These are phyloP conservation scores for Calonectria leucothoes DNA, from an alignment of 2,329 filamentous ascomycete genomes.

Conservation along the genomic window DNA sequence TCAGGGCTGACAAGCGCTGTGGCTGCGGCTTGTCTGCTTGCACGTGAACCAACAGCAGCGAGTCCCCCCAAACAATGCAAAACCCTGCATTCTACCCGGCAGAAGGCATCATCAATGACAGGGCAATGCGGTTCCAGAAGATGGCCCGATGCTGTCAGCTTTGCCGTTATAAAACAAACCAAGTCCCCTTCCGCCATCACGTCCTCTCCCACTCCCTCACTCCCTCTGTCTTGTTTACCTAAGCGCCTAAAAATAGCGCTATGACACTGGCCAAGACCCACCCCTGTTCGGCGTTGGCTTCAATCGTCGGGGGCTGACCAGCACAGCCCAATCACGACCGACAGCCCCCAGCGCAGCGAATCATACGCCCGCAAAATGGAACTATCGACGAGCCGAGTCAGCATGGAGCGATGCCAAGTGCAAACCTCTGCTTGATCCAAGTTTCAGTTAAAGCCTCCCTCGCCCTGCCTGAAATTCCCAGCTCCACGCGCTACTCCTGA, in stretches of 20 bases:
- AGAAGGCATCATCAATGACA: not conserved
- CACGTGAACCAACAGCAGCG: not conserved
- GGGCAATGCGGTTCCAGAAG: no score
- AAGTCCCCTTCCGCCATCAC: no score
- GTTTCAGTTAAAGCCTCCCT: not conserved
- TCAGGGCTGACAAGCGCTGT: not conserved
- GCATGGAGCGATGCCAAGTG: not conserved
- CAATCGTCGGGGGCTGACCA: not conserved
- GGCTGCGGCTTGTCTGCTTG: not conserved
- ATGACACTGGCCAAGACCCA: not conserved
- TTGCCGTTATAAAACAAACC: no score
- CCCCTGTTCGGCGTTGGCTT: not conserved
- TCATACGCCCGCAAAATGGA: not conserved
- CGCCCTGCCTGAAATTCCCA: not conserved
- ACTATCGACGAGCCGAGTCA: not conserved
- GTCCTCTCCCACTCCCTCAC: no score
- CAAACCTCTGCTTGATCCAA: not conserved
- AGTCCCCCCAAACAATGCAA: not conserved
- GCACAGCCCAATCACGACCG: not conserved
- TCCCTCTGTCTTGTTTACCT: not conserved
- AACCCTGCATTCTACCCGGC: no score
- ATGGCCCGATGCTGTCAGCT: no score
- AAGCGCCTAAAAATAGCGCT: not conserved
- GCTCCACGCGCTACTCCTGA: not conserved
- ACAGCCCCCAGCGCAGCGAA: not conserved